Percentiles rank a stretch among this genome's conserved stretches.
Evolutionary conservation across 192 early-diverging fungal genomes (phyloP).

Genomic region (Backusella luteola): DNA sequence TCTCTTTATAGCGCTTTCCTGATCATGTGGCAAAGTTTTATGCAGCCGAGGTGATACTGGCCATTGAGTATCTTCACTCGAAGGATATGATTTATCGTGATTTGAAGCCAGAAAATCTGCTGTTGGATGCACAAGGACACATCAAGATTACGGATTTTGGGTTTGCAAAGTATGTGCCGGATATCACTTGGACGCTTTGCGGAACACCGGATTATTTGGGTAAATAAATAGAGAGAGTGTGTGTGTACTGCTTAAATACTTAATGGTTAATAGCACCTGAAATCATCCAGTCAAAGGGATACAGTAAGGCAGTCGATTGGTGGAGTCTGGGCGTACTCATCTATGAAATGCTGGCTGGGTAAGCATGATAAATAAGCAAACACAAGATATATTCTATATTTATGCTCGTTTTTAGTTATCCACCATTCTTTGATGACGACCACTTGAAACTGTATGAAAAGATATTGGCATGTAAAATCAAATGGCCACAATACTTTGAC

Average conservation of each 20-base stretch:
- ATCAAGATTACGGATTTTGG: constrained; percentile 91
- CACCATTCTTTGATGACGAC: constrained; percentile 88
- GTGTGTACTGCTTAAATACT: constrained; percentile 39
- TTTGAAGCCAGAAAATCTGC: constrained; percentile 76
- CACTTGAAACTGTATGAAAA: constrained; percentile 89
- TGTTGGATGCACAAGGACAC: constrained; percentile 71
- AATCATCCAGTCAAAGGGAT: constrained; percentile 80
- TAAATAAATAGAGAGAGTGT: background rate
- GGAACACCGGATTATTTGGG: constrained; percentile 81
- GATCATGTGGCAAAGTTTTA: constrained; percentile 84
- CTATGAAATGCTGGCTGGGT: constrained; percentile 79
- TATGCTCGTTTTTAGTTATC: constrained; percentile 37
- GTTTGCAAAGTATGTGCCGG: constrained; percentile 79
- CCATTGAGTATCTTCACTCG: constrained; percentile 79
- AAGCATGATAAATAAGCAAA: constrained; percentile 16
- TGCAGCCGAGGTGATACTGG: constrained; percentile 78
- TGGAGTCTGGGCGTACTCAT: constrained; percentile 92
- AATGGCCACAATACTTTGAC: constrained; percentile 75
- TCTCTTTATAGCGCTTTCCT: constrained; percentile 52
- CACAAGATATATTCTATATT: too few relatives aligned
- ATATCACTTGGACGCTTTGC: constrained; percentile 83
- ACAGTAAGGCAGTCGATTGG: constrained; percentile 90
- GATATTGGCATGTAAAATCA: constrained; percentile 73
- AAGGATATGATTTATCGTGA: constrained; percentile 86
- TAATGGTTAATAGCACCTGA: constrained; percentile 73